Evolutionary conservation across 2,329 filamentous ascomycete species (phyloP).

Genomic region (Phymatotrichopsis omnivora): DNA sequence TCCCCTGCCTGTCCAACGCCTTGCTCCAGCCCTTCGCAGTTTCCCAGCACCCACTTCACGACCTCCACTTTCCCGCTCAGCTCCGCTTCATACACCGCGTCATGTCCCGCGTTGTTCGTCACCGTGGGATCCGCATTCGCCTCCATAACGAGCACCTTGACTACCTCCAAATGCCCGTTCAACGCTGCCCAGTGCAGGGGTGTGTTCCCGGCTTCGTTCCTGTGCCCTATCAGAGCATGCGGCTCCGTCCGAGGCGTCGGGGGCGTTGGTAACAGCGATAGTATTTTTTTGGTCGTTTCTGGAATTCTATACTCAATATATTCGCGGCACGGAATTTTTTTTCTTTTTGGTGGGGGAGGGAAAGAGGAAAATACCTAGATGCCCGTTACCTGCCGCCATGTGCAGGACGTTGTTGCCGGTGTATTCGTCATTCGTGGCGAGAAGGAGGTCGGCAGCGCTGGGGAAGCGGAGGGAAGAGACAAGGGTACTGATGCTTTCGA

Average conservation of each 20-base stretch:
- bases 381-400: conserved; percentile 87
- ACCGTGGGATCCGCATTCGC: conserved; percentile 66
- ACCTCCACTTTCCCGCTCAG: conserved; percentile 57
- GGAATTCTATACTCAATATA: background rate
- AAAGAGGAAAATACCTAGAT: conserved; percentile 50
- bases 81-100: conserved; percentile 64
- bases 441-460: conserved; percentile 55
- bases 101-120: conserved; percentile 75
- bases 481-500: too few species aligned
- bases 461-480: conserved; percentile 46
- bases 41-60: conserved; percentile 44
- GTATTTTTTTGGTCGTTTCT: conserved; percentile 43
- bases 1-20: conserved; percentile 9
- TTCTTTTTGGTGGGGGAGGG: conserved; percentile 6
- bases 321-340: background rate
- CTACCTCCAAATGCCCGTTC: conserved; percentile 72
- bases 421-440: conserved; percentile 59
- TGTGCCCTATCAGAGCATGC: conserved; percentile 38
- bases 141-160: conserved; percentile 62
- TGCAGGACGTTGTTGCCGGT: conserved; percentile 74
- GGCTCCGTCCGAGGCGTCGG: conserved; percentile 10
- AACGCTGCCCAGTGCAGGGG: conserved; percentile 88
- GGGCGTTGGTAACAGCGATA: conserved; percentile 35
- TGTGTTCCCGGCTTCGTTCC: conserved; percentile 80
- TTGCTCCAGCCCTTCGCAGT: conserved; percentile 36